These are phyloP conservation scores for Ziziphus jujuba DNA, from an alignment of 306 rosid genomes.

Conservation along the genomic window DNA sequence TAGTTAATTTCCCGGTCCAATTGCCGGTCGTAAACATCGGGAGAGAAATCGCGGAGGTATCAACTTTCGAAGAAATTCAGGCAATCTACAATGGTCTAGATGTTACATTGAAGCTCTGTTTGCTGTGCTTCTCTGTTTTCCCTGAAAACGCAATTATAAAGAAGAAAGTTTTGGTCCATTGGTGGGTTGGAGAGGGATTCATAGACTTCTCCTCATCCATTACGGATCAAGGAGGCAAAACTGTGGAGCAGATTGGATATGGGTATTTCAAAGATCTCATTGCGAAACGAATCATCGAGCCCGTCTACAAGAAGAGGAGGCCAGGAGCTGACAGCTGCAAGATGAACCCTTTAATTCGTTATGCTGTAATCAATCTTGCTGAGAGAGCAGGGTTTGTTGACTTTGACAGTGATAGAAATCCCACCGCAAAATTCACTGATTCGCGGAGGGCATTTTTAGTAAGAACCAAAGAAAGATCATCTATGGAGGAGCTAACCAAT, in stretches of 20 bases:
- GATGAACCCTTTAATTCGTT: slow-evolving; percentile 10
- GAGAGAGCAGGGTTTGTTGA: neutral
- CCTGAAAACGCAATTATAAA: slow-evolving; percentile 21
- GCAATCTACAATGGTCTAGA: neutral
- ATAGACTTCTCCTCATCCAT: neutral
- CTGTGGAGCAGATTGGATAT: neutral
- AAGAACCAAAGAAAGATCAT: neutral
- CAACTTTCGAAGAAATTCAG: neutral
- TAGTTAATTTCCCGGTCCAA: neutral
- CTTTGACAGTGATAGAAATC: neutral
- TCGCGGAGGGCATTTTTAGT: slow-evolving; percentile 17
- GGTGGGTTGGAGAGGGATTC: slow-evolving; percentile 38
- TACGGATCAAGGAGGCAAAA: neutral
- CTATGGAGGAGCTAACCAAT: neutral
- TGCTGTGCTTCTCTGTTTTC: slow-evolving; percentile 32
- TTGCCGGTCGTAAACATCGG: neutral
- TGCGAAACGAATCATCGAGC: slow-evolving; percentile 6
- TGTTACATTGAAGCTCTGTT: neutral
- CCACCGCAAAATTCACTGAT: neutral
- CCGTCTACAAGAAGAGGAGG: slow-evolving; percentile 11
- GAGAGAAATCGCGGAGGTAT: neutral
- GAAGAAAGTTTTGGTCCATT: slow-evolving; percentile 31
- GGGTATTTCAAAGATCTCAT: neutral
- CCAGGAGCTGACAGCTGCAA: slow-evolving; percentile 19
- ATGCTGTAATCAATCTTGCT: slow-evolving; percentile 11